phyloP scores from a whole-genome alignment of 345 rosid genomes.

The Angophora floribunda region DNA sequence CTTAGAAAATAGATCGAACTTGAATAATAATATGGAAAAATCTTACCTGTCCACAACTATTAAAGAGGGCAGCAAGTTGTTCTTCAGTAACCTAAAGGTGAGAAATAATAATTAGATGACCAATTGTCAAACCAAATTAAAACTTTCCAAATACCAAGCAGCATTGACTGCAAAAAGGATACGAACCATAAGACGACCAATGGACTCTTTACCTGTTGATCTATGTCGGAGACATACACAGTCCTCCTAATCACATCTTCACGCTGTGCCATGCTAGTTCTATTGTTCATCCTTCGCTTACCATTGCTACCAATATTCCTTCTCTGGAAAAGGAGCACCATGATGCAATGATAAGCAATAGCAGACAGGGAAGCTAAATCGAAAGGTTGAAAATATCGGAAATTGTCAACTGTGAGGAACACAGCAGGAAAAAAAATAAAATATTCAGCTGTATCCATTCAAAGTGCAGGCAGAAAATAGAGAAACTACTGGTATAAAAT shows the following conservation, averaged over 20 bases:
- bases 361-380: not conserved
- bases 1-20: not conserved
- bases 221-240: constrained; percentile 82
- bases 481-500: not conserved
- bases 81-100: constrained; percentile 77
- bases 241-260: constrained; percentile 83
- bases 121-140: not conserved
- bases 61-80: constrained; percentile 85
- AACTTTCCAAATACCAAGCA: not conserved
- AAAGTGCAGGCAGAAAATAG: not conserved
- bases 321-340: constrained; percentile 35
- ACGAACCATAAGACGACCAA: not conserved
- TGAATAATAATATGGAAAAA: not conserved
- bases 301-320: constrained; percentile 52
- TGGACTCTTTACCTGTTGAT: constrained; percentile 43
- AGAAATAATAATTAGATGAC: not conserved
- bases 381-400: not conserved
- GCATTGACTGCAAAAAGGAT: not conserved
- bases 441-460: not conserved
- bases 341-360: not conserved
- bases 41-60: constrained; percentile 66
- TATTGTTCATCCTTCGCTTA: constrained; percentile 60
- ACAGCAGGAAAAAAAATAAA: not conserved
- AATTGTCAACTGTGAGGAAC: not conserved
- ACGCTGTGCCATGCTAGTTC: constrained; percentile 86